Conservation (phyloP, 306 rosid species). For the Aeschynomene evenia region DNA sequence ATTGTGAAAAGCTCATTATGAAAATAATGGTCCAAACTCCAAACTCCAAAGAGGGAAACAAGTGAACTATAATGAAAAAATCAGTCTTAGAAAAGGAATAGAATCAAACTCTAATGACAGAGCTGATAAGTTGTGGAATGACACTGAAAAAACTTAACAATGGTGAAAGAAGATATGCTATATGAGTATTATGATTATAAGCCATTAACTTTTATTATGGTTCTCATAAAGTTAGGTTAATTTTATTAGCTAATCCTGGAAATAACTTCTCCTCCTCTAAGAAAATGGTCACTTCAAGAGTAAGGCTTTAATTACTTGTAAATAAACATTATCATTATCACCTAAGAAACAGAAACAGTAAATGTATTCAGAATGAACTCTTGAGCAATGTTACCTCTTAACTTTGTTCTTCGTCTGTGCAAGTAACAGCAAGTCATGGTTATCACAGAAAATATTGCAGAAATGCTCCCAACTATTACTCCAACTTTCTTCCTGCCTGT, state of each 20-base stretch:
- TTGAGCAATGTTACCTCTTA: not conserved
- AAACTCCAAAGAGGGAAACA: not conserved
- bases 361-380: not conserved
- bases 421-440: not conserved
- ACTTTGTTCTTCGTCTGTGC: not conserved
- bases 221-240: not conserved
- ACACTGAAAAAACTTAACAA: not conserved
- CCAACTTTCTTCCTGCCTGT: not conserved
- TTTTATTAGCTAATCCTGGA: not conserved
- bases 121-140: not conserved
- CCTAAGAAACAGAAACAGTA: not conserved
- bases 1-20: not conserved
- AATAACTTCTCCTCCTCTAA: not conserved
- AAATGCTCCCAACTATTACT: slow-evolving; percentile 10
- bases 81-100: not conserved
- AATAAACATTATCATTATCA: not conserved
- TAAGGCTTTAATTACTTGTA: not conserved
- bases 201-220: not conserved
- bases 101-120: not conserved
- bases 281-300: not conserved
- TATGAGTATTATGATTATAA: not conserved
- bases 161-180: not conserved
- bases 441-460: slow-evolving; percentile 7
- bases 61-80: not conserved
- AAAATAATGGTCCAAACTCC: not conserved